These are phyloP conservation scores for Lentinula sp. DNA, from an alignment of 768 basidiomycete species.

Conservation along the genomic window DNA sequence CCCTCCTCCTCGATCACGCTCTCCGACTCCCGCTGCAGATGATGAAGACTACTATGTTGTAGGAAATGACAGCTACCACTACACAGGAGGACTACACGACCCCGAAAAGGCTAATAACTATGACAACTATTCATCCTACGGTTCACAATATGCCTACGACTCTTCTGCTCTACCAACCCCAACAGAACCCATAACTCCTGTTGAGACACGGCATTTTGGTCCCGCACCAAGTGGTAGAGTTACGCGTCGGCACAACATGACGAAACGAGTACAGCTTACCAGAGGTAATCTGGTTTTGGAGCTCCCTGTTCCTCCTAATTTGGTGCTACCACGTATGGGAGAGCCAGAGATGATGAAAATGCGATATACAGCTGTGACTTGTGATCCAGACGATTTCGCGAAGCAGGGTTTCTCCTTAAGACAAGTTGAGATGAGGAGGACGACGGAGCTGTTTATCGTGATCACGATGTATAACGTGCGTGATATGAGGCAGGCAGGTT, in stretches of 20 bases:
- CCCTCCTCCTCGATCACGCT: slow-evolving; percentile 54
- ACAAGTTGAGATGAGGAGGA: slow-evolving; percentile 72
- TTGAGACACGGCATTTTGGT: slow-evolving; percentile 77
- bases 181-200: slow-evolving; percentile 4
- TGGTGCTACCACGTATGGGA: slow-evolving; percentile 68
- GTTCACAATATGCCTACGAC: slow-evolving; percentile 16
- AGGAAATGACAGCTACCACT: slow-evolving; percentile 49
- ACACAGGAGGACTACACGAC: slow-evolving; percentile 37
- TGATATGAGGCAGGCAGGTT: slow-evolving; percentile 4
- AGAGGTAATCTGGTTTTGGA: slow-evolving; percentile 88
- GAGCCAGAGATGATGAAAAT: slow-evolving; percentile 69
- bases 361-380: slow-evolving; percentile 85
- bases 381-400: slow-evolving; percentile 91
- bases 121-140: slow-evolving; percentile 12
- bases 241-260: slow-evolving; percentile 64
- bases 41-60: slow-evolving; percentile 66
- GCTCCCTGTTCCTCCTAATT: slow-evolving; percentile 75
- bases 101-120: slow-evolving; percentile 32
- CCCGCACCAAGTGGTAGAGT: slow-evolving; percentile 81
- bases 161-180: slow-evolving; percentile 11
- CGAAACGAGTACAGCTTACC: slow-evolving; percentile 77
- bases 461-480: slow-evolving; percentile 96
- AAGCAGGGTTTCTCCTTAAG: slow-evolving; percentile 77
- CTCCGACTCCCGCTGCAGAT: slow-evolving; percentile 69
- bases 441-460: slow-evolving; percentile 89